These are phyloP conservation scores for Coemansia sp. DNA, from an alignment of 192 early-diverging fungal genomes.

Conservation along the genomic window DNA sequence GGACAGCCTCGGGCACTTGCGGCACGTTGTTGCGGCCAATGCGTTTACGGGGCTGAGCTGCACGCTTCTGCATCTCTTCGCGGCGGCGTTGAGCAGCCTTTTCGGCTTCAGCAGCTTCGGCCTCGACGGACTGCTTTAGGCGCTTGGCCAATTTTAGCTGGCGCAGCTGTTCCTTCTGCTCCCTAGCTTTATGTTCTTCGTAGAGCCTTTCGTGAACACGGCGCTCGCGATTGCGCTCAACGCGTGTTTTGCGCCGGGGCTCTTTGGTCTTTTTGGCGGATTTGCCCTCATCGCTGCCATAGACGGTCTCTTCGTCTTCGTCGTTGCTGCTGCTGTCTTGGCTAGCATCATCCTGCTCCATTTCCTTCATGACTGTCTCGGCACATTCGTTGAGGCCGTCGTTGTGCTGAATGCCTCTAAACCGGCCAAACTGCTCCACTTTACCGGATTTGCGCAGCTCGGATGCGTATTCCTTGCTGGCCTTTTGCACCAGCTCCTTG, in stretches of 20 bases:
- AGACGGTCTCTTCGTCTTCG: conserved; percentile 16
- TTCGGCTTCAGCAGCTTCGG: conserved; percentile 28
- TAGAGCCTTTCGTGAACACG: conserved; percentile 34
- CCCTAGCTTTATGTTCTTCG: conserved; percentile 40
- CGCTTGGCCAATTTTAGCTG: conserved; percentile 54
- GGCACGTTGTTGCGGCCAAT: conserved; percentile 37
- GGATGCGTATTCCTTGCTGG: conserved; percentile 57
- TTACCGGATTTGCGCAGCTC: conserved; percentile 33
- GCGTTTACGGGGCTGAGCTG: conserved; percentile 24
- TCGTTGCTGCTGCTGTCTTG: conserved; percentile 16
- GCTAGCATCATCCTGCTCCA: conserved; percentile 18
- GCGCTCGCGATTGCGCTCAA: conserved; percentile 58
- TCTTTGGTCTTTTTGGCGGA: conserved; percentile 19
- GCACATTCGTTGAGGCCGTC: conserved; percentile 33
- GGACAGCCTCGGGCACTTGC: conserved; percentile 31
- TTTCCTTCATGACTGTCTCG: conserved; percentile 22
- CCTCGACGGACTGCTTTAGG: conserved; percentile 52
- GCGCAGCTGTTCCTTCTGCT: conserved; percentile 47
- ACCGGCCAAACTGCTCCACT: conserved; percentile 11
- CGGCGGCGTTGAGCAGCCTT: conserved; percentile 22
- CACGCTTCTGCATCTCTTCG: conserved; percentile 26
- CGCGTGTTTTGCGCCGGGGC: conserved; percentile 58
- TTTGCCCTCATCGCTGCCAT: conserved; percentile 15
- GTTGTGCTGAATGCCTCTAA: conserved; percentile 10
- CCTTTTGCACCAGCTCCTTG: conserved; percentile 62